Evolutionary conservation across 2,329 filamentous ascomycete species (phyloP).

Genomic region (Ceratocystis alfenasii): DNA sequence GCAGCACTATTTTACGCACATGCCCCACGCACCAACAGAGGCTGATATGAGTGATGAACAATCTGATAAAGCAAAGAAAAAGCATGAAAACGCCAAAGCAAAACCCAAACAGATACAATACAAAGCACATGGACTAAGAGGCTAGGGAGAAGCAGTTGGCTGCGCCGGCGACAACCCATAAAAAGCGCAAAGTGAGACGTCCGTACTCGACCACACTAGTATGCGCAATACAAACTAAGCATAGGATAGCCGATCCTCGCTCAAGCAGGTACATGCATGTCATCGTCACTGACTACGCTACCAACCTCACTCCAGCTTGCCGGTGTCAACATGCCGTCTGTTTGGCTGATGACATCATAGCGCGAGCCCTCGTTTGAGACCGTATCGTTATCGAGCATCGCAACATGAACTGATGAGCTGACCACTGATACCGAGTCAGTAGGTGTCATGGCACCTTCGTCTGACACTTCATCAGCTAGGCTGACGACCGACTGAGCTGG

Average conservation of each 20-base stretch:
- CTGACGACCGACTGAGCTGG: constrained; percentile 40
- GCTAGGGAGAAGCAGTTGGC: not conserved
- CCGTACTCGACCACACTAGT: not conserved
- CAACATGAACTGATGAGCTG: constrained; percentile 16
- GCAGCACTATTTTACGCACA: no score
- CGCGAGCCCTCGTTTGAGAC: constrained; percentile 43
- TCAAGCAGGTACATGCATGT: constrained; percentile 30
- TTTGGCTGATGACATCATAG: constrained; percentile 46
- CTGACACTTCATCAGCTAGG: constrained; percentile 35
- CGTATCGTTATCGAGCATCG: constrained; percentile 36
- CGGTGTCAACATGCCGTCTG: constrained; percentile 47
- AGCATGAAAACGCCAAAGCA: not conserved
- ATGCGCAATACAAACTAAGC: constrained; percentile 8
- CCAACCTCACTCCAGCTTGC: constrained; percentile 55
- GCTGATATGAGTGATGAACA: not conserved
- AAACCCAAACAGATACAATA: not conserved
- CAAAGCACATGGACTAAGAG: not conserved
- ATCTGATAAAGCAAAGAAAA: not conserved
- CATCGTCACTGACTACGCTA: constrained; percentile 48
- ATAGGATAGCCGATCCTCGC: constrained; percentile 16
- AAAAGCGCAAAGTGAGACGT: not conserved
- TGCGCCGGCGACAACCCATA: not conserved
- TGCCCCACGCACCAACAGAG: not conserved
- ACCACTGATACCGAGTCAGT: constrained; percentile 18
- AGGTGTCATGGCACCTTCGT: constrained; percentile 28